Evolutionary conservation across 2,329 filamentous ascomycete genomes (phyloP).

Genomic region (Neopestalotiopsis sp.): DNA sequence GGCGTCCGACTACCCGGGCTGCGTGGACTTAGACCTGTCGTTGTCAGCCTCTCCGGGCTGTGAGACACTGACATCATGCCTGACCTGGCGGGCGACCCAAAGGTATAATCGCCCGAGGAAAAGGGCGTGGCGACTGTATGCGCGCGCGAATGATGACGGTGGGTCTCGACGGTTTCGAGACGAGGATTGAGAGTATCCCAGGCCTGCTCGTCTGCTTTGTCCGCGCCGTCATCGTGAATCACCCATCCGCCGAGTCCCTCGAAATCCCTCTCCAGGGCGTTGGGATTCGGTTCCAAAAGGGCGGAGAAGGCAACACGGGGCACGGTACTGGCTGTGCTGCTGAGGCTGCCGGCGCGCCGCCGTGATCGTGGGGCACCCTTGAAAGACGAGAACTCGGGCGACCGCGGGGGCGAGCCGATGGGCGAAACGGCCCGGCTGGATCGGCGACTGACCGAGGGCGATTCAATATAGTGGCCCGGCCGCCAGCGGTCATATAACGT

Average conservation of each 20-base stretch:
- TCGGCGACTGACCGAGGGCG: conserved; percentile 23
- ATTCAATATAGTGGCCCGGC: conserved; percentile 33
- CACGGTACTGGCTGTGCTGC: conserved; percentile 24
- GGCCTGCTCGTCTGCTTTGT: conserved; percentile 44
- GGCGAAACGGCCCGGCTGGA: conserved; percentile 22
- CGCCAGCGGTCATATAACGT: conserved; percentile 51
- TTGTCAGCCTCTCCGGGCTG: conserved; percentile 36
- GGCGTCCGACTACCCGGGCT: conserved; percentile 43
- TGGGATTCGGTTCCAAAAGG: conserved; percentile 47
- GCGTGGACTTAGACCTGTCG: conserved; percentile 47
- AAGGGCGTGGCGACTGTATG: conserved; percentile 33
- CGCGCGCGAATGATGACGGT: conserved; percentile 35
- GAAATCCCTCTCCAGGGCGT: conserved; percentile 60
- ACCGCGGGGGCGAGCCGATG: conserved; percentile 22
- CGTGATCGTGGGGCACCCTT: conserved; percentile 21
- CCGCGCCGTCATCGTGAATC: conserved; percentile 32
- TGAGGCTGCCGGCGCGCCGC: conserved; percentile 27
- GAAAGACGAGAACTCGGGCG: conserved; percentile 23
- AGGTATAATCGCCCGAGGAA: conserved; percentile 21
- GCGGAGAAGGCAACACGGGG: conserved; percentile 27
- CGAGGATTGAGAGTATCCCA: conserved; percentile 38
- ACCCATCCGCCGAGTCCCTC: conserved; percentile 66
- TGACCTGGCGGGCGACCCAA: conserved; percentile 25
- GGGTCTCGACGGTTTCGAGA: conserved; percentile 31
- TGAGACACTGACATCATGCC: conserved; percentile 28